Conservation (phyloP, 2,329 filamentous ascomycete species). For the Zelopaecilomyces penicillatus region DNA sequence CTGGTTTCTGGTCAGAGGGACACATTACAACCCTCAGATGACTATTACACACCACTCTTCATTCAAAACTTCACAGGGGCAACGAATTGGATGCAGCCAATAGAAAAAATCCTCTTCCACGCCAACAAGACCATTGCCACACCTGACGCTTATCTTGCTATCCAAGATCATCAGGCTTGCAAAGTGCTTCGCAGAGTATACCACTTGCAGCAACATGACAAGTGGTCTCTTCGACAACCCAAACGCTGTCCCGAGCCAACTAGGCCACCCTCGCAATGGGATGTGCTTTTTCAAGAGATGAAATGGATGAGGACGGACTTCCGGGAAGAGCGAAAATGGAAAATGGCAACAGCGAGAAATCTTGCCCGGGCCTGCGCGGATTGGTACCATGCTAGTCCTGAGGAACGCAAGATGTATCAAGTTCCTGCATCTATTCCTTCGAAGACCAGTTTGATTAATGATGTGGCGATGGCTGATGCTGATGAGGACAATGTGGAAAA, state of each 20-base stretch:
- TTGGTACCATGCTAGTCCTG: constrained; percentile 59
- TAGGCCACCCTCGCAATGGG: constrained; percentile 71
- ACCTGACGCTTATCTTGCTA: constrained; percentile 70
- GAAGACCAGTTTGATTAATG: constrained; percentile 19
- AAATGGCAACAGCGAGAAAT: constrained; percentile 69
- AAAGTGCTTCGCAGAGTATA: constrained; percentile 82
- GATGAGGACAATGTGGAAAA: constrained; percentile 27
- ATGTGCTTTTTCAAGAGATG: constrained; percentile 81
- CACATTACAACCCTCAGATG: constrained; percentile 41
- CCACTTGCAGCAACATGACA: constrained; percentile 79
- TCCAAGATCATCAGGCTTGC: constrained; percentile 81
- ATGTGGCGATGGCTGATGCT: constrained; percentile 27
- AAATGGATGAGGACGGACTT: constrained; percentile 99
- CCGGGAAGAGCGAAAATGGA: constrained; percentile 89
- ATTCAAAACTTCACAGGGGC: constrained; percentile 48
- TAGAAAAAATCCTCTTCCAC: constrained; percentile 66
- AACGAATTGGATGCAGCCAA: constrained; percentile 51
- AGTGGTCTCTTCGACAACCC: constrained; percentile 87
- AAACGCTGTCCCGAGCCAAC: constrained; percentile 76
- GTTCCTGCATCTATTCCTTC: constrained; percentile 49
- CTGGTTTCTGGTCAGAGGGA: constrained; percentile 33
- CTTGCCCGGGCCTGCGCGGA: constrained; percentile 77
- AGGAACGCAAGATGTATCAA: constrained; percentile 60
- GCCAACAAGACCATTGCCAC: constrained; percentile 89
- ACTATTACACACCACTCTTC: constrained; percentile 57